Conservation (phyloP, 2,329 filamentous ascomycete species). For the Epicoccum sorghinum region DNA sequence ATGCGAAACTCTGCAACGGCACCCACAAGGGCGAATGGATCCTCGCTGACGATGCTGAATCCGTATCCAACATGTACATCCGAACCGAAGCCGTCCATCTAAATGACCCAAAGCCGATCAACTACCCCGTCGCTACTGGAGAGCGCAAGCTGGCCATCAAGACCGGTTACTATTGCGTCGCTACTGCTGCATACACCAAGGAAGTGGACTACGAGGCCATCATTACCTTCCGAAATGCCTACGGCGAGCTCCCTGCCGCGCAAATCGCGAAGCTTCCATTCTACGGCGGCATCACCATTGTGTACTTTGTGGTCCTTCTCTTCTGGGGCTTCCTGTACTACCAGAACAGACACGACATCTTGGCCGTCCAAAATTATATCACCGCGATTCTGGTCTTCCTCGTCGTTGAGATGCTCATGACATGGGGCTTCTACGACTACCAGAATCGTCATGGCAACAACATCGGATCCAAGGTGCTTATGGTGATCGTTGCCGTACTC, state of each 20-base stretch:
- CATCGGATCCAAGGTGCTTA: constrained; percentile 78
- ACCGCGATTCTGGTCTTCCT: constrained; percentile 95
- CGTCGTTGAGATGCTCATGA: constrained; percentile 95
- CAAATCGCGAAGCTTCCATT: constrained; percentile 98
- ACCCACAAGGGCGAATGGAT: constrained; percentile 87
- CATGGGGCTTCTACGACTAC: constrained; percentile 98
- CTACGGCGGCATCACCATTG: constrained; percentile 91
- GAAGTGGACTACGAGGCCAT: constrained; percentile 75
- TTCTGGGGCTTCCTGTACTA: constrained; percentile 97
- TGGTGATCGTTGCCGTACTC: constrained; percentile 89
- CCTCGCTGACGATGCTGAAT: constrained; percentile 74
- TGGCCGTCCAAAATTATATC: constrained; percentile 98
- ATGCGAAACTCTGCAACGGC: constrained; percentile 72
- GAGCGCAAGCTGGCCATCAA: constrained; percentile 54
- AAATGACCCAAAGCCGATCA: constrained; percentile 73
- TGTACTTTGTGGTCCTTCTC: constrained; percentile 84
- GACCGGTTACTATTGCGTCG: constrained; percentile 95
- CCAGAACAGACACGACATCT: constrained; percentile 89
- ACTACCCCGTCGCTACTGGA: constrained; percentile 72
- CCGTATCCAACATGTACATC: constrained; percentile 73
- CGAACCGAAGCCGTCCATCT: constrained; percentile 82
- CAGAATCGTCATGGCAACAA: constrained; percentile 90
- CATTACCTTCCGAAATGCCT: constrained; percentile 93
- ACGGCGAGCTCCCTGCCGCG: constrained; percentile 91
- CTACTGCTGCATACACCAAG: constrained; percentile 72